A percentile compares a stretch with the other conserved stretches of the same genome.
These are phyloP conservation scores for Sabuloglossum arenarium DNA, from an alignment of 495 filamentous ascomycete species.

Conservation along the genomic window DNA sequence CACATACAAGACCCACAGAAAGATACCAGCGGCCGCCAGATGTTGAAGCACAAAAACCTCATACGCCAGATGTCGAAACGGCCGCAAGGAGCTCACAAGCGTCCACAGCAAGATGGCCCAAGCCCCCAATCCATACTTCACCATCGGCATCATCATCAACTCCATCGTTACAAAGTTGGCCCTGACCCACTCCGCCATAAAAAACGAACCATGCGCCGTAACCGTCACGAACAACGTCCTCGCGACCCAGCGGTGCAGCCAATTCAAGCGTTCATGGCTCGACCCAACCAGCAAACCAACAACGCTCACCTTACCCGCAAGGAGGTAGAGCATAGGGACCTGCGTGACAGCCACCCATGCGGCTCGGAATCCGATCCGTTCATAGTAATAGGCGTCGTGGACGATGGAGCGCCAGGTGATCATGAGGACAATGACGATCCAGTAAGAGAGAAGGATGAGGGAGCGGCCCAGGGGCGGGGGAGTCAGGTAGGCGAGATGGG, in stretches of 20 bases:
- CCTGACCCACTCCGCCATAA: constrained; percentile 43
- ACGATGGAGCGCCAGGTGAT: too few relatives aligned
- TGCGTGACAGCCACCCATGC: constrained; percentile 64
- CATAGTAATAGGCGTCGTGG: too few relatives aligned
- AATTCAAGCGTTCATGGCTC: constrained; percentile 59
- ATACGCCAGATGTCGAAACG: constrained; percentile 46
- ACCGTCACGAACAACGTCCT: constrained; percentile 54
- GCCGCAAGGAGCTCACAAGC: constrained; percentile 41
- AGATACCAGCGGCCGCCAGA: constrained; percentile 40
- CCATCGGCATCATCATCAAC: constrained; percentile 39
- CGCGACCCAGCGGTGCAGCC: constrained; percentile 66
- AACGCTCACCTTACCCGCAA: constrained; percentile 60
- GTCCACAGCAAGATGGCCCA: constrained; percentile 60
- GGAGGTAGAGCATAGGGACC: constrained; percentile 58
- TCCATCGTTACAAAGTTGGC: constrained; percentile 41
- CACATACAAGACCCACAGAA: constrained; percentile 42
- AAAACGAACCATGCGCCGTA: constrained; percentile 55
- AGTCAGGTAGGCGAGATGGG: too few relatives aligned
- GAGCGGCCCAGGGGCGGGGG: too few relatives aligned
- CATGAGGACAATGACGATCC: too few relatives aligned
- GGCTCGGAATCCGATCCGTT: constrained; percentile 53
- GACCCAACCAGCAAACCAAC: constrained; percentile 45
- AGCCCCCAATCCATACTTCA: constrained; percentile 47
- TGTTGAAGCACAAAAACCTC: constrained; percentile 75
- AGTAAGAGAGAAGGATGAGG: too few relatives aligned